Evolutionary conservation across 495 filamentous ascomycete species (phyloP), one percentile per base, ranked within the genome.

Genomic region (Penicillium mononematosum): DNA sequence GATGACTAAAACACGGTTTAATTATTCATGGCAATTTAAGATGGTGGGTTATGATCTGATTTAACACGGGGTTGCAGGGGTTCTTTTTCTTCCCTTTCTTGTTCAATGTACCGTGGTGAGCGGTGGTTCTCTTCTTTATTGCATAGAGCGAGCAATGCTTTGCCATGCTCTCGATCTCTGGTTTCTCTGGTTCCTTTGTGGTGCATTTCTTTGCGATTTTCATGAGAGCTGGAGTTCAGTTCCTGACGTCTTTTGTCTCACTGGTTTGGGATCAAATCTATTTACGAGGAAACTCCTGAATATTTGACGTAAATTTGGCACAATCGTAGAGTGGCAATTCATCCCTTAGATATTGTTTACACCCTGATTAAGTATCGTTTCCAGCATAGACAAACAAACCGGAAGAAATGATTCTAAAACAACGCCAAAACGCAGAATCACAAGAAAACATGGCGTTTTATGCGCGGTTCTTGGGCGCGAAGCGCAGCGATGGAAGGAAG

Each of bases 1-100:
- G 91, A 88, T 10, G 90, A 91, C 73, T 86, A 85, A 34, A 86
- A 70, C 69, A 45, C 49, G 27, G 25, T 19, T 29, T 34, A 19
- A 41, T 47, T 12, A 12, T 38, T 41, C 22, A 52, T 16, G 50
- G 50, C 19, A 47, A 32, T 32, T 5, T 44, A 34, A 44, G 24
- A 44, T 34, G 39, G 27, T 17, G 50, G 27, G 25, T 43, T 44
- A 42, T 19, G 25, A 43, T 44, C 27, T 44, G 31, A 44, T 44
- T 53, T 45, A 41, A 52, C 50, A 32, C 12, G 17, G 50, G 27
- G 50, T 44, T 53, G 17, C 38, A 4, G 38, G 25, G 25, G 36
- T 42, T 52, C 20, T 50, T 24, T 31, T 38, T 38, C 39, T 36
- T 36, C 34, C 20, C 27, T 48, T 48, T 49, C 31, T 20, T 49